Evolutionary conservation across 306 rosid species (phyloP).

Genomic region (Crotalaria pallida): DNA sequence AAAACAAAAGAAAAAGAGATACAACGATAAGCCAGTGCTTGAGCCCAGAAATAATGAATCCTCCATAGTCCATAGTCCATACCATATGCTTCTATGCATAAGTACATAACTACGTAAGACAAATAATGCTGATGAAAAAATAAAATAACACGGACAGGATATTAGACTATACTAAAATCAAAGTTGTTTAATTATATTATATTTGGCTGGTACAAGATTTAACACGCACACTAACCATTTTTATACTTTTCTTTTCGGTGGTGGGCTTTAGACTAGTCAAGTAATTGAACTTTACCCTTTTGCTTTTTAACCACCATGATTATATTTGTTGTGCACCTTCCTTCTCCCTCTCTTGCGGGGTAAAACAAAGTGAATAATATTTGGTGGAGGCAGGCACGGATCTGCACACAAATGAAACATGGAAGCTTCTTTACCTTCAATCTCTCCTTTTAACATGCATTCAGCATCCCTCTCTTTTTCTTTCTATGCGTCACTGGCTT

Average conservation of each 20-base stretch:
- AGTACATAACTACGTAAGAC: background rate
- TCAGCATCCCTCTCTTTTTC: background rate
- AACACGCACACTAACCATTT: slow-evolving; percentile 5
- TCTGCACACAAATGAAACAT: background rate
- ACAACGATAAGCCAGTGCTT: background rate
- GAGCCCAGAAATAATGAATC: background rate
- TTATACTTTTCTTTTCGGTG: background rate
- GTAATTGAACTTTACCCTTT: slow-evolving; percentile 33
- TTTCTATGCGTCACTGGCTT: background rate
- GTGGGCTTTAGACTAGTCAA: slow-evolving; percentile 28
- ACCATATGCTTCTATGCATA: too few species aligned
- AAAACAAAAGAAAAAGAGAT: background rate
- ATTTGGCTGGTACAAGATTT: background rate
- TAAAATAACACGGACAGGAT: background rate
- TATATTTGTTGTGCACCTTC: background rate
- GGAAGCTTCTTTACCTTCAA: slow-evolving; percentile 27
- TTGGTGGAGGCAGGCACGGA: background rate
- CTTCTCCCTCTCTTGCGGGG: background rate
- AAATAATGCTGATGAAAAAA: background rate
- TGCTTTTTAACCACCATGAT: slow-evolving; percentile 32
- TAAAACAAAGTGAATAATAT: background rate
- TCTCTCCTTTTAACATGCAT: slow-evolving; percentile 3
- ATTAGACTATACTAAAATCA: background rate
- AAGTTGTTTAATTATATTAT: background rate
- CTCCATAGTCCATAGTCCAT: background rate